phyloP scores from a whole-genome alignment of 1,139 yeast species.

The Hyphopichia fennica region DNA sequence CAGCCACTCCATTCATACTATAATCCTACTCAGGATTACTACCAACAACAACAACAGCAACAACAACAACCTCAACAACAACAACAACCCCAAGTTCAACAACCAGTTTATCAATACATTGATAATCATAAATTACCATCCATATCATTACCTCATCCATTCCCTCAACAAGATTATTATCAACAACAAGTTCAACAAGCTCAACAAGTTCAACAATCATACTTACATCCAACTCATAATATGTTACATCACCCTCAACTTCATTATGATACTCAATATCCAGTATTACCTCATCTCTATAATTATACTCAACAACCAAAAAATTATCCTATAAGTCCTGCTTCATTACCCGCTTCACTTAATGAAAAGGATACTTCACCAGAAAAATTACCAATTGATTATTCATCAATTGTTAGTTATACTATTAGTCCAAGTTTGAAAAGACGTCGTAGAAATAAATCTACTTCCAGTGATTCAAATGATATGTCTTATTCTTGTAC shows the following conservation, averaged over 20 bases:
- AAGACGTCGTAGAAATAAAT: slow-evolving; percentile 25
- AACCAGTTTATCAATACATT: not conserved
- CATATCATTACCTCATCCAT: not conserved
- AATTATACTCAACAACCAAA: not conserved
- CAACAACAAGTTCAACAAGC: slow-evolving; percentile 5
- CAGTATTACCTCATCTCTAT: not conserved
- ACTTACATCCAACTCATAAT: not conserved
- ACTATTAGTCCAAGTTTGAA: slow-evolving; percentile 39
- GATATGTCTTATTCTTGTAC: slow-evolving; percentile 36
- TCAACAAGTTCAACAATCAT: not conserved
- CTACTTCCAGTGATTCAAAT: not conserved
- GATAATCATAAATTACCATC: not conserved
- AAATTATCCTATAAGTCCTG: slow-evolving; percentile 13
- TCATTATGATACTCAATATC: not conserved
- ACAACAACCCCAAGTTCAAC: not conserved
- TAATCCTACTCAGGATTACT: not conserved
- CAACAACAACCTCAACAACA: not conserved
- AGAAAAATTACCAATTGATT: slow-evolving; percentile 24
- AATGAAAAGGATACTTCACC: slow-evolving; percentile 3
- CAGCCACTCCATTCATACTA: not conserved
- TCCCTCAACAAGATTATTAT: slow-evolving; percentile 2
- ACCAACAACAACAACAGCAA: not conserved
- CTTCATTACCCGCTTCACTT: slow-evolving; percentile 11
- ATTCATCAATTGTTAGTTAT: slow-evolving; percentile 36
- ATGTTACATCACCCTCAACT: not conserved